Base-by-base conservation (phyloP, 2,329 filamentous ascomycete species). In the Plenodomus tracheiphilus region DNA sequence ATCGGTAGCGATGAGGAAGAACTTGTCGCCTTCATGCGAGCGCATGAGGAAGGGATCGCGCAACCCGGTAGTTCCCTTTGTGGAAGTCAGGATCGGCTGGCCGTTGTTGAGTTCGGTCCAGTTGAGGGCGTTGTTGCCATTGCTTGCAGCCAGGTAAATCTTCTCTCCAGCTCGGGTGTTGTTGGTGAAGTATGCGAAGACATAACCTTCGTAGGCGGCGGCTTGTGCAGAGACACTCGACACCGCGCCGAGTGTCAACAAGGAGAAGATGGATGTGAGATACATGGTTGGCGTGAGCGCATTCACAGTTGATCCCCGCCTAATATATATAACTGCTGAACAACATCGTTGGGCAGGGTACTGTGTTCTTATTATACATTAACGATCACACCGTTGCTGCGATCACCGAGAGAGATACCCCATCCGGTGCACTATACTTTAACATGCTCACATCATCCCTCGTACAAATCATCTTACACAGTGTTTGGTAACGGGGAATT, bases 41-140 rank as follows among this genome's bases (percentile, higher is more conserved):
- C 79, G 74, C 18, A 82, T 79, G 38, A 82, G 65, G 49, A 81
- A 82, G 1, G 80, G 80, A 49, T 82, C 80, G 13, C 80, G 73
- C 4, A 82, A 59, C 2, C 80, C 80, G 19, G 68, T 74, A 0
- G 80, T 81, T 34, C 80, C 80, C 38, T 73, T 47, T 0, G 68
- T 72, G 0, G 79, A 81, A 3, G 68, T 72, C 7, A 82, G 59
- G 4, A 78, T 71, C 0, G 80, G 76, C 46, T 78, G 64, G 1
- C 75, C 77, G 0, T 68, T 69, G 44, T 82, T 81, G 28, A 82
- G 57, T 45, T 81, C 78, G 2, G 65, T 68, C 80, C 80, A 82
- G 40, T 74, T 65, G 1, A 81, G 62, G 0, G 80, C 80, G 55
- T 82, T 69, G 61, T 82, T 82, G 20, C 79, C 78, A 13, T 79